Base-by-base conservation (phyloP, 2,329 filamentous ascomycete genomes). In the Beauveria caledonica region DNA sequence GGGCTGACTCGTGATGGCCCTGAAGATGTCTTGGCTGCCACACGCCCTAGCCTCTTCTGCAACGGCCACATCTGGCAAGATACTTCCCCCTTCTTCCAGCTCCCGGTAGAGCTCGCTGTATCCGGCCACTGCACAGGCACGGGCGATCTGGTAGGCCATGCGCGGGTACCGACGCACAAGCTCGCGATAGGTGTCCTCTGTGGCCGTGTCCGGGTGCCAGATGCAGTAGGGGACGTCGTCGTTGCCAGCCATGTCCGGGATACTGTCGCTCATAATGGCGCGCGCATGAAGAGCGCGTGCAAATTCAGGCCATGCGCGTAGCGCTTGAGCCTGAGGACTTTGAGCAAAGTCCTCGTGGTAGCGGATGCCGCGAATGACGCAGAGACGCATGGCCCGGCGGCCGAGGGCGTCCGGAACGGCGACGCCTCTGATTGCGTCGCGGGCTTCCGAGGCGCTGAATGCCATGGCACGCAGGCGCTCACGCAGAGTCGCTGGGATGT, bases 111-210 rank as follows among this genome's bases (percentile, higher is more conserved):
- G 66, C n/a, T 66, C 61, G 9, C 56, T 61, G 59, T 76, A 76
- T 3, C 72, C 71, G 2, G 70, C 75, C 3, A 71, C 71, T 8
- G 74, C 74, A 62, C 74, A 77, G 0, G 73, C 71, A 3, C 74
- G 68, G 17, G 67, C 73, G 23, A 74, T 69, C 25, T 76, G 69
- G 57, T 76, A 76, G 13, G 61, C 25, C 69, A 74, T 68, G 15
- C 62, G 23, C 1, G 74, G 74, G 63, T 72, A 76, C 1, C 60
- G 63, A 2, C 46, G 21, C 9, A 63, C 71, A 36, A 77, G 62
- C 11, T 67, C 53, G 2, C 71, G 68, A 29, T 73, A 73, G 0
- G 72, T 76, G 5, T 70, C 67, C 59, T 76, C 73, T 0, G 61
- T 61, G 8, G 74, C 69, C 9, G 68, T 45, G 2, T 73, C 68